Percentiles rank a stretch among this genome's conserved stretches.
Evolutionary conservation across 768 basidiomycete species (phyloP).

Genomic region (Pilatotrama ljubarskyi): DNA sequence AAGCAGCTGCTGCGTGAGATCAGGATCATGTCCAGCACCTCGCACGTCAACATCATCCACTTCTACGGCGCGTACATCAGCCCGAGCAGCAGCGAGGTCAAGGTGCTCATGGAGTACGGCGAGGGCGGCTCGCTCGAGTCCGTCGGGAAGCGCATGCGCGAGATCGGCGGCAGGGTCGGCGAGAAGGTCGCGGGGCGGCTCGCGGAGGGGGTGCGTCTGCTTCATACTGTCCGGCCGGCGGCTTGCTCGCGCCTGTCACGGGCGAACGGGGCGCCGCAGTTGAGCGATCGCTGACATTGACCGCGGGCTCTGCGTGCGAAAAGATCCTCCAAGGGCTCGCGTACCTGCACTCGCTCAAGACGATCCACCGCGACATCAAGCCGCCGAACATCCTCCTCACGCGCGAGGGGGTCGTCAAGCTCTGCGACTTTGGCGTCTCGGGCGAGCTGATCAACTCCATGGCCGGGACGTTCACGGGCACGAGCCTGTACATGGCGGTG

Average conservation of each 20-base stretch:
- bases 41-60: slow-evolving; percentile 83
- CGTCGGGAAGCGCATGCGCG: slow-evolving; percentile 81
- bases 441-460: slow-evolving; percentile 90
- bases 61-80: slow-evolving; percentile 94
- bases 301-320: slow-evolving; percentile 11
- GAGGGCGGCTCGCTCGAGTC: slow-evolving; percentile 90
- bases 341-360: slow-evolving; percentile 87
- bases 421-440: slow-evolving; percentile 97
- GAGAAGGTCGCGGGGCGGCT: slow-evolving; percentile 90
- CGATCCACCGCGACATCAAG: slow-evolving; percentile 96
- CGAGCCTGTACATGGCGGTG: slow-evolving; percentile 98
- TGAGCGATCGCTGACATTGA: slow-evolving; percentile 12
- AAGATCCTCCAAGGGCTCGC: slow-evolving; percentile 89
- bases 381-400: slow-evolving; percentile 92
- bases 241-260: neutral
- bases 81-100: slow-evolving; percentile 87
- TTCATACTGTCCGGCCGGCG: slow-evolving; percentile 2
- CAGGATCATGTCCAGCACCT: slow-evolving; percentile 81
- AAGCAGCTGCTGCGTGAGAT: slow-evolving; percentile 93
- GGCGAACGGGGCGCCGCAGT: slow-evolving; percentile 5
- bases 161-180: slow-evolving; percentile 74
- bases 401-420: slow-evolving; percentile 84
- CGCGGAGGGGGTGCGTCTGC: slow-evolving; percentile 78
- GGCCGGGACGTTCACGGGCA: slow-evolving; percentile 96
- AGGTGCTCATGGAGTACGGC: slow-evolving; percentile 90